Percentiles rank a stretch among this genome's conserved stretches.
Conservation (phyloP, 768 basidiomycete genomes). For the Boletus subcaerulescens region DNA sequence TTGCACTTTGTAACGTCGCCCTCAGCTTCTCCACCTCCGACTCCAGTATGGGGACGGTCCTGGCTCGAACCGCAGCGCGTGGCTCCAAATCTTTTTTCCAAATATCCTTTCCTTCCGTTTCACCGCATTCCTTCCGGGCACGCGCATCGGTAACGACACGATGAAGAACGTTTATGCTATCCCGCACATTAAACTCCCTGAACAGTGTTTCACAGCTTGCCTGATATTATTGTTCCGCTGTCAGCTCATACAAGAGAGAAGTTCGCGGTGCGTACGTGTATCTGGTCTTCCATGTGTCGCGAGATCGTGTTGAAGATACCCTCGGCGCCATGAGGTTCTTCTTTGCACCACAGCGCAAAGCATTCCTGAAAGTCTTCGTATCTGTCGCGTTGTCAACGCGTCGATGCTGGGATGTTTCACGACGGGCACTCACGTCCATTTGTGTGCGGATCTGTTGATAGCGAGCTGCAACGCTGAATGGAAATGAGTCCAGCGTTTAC, state of each 20-base stretch:
- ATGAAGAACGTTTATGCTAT: slow-evolving; percentile 70
- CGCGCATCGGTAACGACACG: slow-evolving; percentile 66
- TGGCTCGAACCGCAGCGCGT: slow-evolving; percentile 56
- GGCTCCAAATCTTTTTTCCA: slow-evolving; percentile 70
- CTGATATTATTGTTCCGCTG: slow-evolving; percentile 33
- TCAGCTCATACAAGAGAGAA: background rate
- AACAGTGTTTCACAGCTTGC: slow-evolving; percentile 68
- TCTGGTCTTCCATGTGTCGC: slow-evolving; percentile 67
- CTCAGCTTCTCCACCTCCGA: slow-evolving; percentile 39
- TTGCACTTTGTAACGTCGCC: slow-evolving; percentile 37
- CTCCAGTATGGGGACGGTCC: slow-evolving; percentile 58
- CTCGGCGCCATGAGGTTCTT: slow-evolving; percentile 59
- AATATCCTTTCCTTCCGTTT: slow-evolving; percentile 45
- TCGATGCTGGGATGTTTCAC: too few relatives aligned
- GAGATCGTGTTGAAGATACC: slow-evolving; percentile 66
- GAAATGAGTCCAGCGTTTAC: slow-evolving; percentile 50
- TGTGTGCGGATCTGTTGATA: slow-evolving; percentile 49
- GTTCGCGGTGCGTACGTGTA: slow-evolving; percentile 29
- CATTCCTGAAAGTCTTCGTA: slow-evolving; percentile 59
- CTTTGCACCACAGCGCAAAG: slow-evolving; percentile 62
- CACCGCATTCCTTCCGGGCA: slow-evolving; percentile 46
- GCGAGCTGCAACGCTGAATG: slow-evolving; percentile 52
- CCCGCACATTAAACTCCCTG: slow-evolving; percentile 61
- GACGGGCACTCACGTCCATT: slow-evolving; percentile 46
- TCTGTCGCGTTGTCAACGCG: slow-evolving; percentile 23